These are phyloP conservation scores for Lactarius pseudohatsudake DNA, from an alignment of 768 basidiomycete genomes.

Conservation along the genomic window DNA sequence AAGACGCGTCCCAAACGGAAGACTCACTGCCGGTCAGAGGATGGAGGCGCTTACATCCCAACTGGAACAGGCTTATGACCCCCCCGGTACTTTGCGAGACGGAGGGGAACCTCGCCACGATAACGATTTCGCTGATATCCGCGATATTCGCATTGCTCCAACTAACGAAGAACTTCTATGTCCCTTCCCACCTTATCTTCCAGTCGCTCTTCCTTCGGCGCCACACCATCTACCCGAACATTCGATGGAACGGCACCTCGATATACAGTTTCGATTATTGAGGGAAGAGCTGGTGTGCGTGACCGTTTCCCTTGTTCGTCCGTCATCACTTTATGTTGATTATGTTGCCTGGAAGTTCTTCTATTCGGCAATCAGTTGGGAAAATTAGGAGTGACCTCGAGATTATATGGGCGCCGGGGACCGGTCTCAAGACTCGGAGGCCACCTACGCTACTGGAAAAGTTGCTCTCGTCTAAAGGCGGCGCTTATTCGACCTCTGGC, in stretches of 20 bases:
- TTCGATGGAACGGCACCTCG: slow-evolving; percentile 65
- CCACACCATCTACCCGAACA: slow-evolving; percentile 59
- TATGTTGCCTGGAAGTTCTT: slow-evolving; percentile 14
- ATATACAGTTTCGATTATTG: slow-evolving; percentile 73
- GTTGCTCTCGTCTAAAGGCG: slow-evolving; percentile 52
- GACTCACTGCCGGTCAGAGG: slow-evolving; percentile 26
- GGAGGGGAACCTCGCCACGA: slow-evolving; percentile 60
- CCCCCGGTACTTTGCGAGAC: slow-evolving; percentile 50
- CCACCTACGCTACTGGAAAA: slow-evolving; percentile 43
- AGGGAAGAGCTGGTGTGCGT: slow-evolving; percentile 69
- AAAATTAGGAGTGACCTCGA: slow-evolving; percentile 27
- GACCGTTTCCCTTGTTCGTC: neutral
- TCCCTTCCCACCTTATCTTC: slow-evolving; percentile 53
- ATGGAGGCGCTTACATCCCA: slow-evolving; percentile 42
- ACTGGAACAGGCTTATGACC: slow-evolving; percentile 47
- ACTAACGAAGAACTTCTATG: slow-evolving; percentile 65
- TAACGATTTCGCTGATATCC: slow-evolving; percentile 59
- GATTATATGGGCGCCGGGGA: slow-evolving; percentile 19
- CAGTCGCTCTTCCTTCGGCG: slow-evolving; percentile 55
- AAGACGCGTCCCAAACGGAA: slow-evolving; percentile 2
- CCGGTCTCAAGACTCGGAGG: slow-evolving; percentile 2
- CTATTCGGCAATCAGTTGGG: slow-evolving; percentile 25
- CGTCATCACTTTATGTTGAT: slow-evolving; percentile 6
- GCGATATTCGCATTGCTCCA: slow-evolving; percentile 64
- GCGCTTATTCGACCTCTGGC: slow-evolving; percentile 50